Evolutionary conservation across 495 filamentous ascomycete species (phyloP).

Genomic region (Parachaetomium inaequale): DNA sequence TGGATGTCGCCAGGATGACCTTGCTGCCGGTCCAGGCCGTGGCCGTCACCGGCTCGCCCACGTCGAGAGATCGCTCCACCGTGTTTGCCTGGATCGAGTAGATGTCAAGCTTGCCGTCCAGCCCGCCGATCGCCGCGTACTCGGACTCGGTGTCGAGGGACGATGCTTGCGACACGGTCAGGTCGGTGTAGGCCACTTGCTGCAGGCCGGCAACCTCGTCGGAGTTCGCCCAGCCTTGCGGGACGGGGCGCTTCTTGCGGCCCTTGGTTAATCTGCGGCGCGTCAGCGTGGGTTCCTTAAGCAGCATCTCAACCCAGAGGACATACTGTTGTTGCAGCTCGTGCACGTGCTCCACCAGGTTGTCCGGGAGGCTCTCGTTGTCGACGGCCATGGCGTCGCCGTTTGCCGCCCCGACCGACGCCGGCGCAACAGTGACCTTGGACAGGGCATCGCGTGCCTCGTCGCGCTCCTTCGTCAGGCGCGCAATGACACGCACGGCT

Average conservation of each 20-base stretch:
- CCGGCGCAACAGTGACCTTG: constrained; percentile 64
- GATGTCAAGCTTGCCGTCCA: constrained; percentile 70
- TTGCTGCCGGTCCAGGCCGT: constrained; percentile 73
- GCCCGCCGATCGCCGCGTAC: constrained; percentile 73
- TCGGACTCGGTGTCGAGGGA: constrained; percentile 68
- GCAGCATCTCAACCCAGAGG: not conserved
- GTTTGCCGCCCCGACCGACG: constrained; percentile 49
- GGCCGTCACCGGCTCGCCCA: constrained; percentile 68
- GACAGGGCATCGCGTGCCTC: constrained; percentile 91
- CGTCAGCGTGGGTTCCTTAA: constrained; percentile 14
- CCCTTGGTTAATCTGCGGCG: constrained; percentile 68
- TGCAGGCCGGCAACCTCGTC: constrained; percentile 70
- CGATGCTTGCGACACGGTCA: constrained; percentile 57
- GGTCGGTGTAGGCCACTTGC: constrained; percentile 57
- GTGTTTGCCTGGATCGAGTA: constrained; percentile 73
- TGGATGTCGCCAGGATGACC: constrained; percentile 65
- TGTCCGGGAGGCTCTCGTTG: constrained; percentile 63
- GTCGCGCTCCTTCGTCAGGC: constrained; percentile 82
- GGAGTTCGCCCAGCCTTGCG: constrained; percentile 75
- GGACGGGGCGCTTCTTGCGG: constrained; percentile 81
- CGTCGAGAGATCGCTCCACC: constrained; percentile 62
- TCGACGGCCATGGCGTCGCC: constrained; percentile 94
- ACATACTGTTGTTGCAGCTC: constrained; percentile 73
- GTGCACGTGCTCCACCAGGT: constrained; percentile 69
- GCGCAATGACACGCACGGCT: constrained; percentile 85